Base-by-base conservation (phyloP, 768 basidiomycete genomes). In the Sutorius australiensis region DNA sequence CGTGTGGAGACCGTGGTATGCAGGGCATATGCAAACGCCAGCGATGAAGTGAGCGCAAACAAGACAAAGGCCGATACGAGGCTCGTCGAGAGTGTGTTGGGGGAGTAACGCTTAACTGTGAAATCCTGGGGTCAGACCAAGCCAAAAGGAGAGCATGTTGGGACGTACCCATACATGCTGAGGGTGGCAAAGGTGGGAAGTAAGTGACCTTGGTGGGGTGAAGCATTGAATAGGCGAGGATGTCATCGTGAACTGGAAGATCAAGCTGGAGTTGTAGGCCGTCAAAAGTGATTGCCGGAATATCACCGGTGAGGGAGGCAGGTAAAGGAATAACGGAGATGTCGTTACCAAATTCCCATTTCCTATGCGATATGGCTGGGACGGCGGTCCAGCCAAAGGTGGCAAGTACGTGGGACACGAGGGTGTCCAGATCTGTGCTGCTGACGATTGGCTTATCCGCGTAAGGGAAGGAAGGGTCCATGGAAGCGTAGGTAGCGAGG, bases 401-500 rank as follows among this genome's bases (percentile, higher is more conserved):
- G 44, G 63, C 63, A 52, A 82, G 72, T 16, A 77, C 73, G 19
- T 63, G 58, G 19, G 59, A 61, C 39, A 80, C 71, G 41, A 77
- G 60, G 36, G 72, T 62, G 75, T 81, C 80, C 31, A 82, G 75
- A 65, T 68, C 64, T 48, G 49, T 51, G 40, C 32, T 57, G 55
- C 46, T 53, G 30, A 53, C 46, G 39, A 62, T 53, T 40, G 53
- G 57, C 27, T 6, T 51, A 51, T 56, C 61, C 64, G 40, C 67
- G 60, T 64, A 65, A 48, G 58, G 65, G 64, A 57, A 67, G 51
- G 46, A 56, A 27, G 64, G 60, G 38, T 76, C 67, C 48, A 70
- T 68, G 19, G 79, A 77, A 36, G 80, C 73, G 57, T 80, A 73
- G 14, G 59, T 55, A 59, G 79, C 75, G 30, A 82, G 73, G 72